These are phyloP conservation scores for Rhodotorula sphaerocarpa DNA, from an alignment of 768 basidiomycete species.

Conservation along the genomic window DNA sequence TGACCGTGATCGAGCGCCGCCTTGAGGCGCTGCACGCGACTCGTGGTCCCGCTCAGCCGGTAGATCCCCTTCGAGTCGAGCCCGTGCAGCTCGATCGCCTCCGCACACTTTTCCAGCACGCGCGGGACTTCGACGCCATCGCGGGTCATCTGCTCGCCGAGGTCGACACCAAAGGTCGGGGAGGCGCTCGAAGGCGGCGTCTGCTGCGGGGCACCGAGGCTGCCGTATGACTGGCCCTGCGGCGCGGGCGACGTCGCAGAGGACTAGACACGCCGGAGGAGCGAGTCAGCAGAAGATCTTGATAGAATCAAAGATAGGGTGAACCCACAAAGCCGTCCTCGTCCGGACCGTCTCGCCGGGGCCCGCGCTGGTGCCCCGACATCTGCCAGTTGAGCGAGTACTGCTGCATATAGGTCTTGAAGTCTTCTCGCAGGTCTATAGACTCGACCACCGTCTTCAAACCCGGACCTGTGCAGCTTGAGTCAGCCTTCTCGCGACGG, in stretches of 20 bases:
- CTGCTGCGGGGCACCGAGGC: no score
- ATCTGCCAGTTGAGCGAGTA: conserved; percentile 78
- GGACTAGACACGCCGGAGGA: conserved; percentile 17
- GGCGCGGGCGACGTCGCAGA: conserved; percentile 11
- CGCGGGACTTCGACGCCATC: conserved; percentile 82
- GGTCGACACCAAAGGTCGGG: conserved; percentile 86
- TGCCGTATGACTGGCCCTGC: no score
- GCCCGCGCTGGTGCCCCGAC: conserved; percentile 51
- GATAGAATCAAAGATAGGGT: conserved; percentile 41
- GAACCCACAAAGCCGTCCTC: conserved; percentile 82
- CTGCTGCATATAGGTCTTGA: conserved; percentile 95
- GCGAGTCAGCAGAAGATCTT: conserved; percentile 20
- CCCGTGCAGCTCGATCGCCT: conserved; percentile 85
- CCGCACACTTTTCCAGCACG: conserved; percentile 78
- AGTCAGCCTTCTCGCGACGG: not conserved
- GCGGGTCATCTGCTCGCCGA: conserved; percentile 85
- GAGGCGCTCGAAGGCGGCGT: conserved; percentile 6
- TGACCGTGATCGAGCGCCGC: conserved; percentile 75
- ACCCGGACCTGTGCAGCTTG: conserved; percentile 51
- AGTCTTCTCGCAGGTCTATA: conserved; percentile 90
- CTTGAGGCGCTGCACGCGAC: conserved; percentile 73
- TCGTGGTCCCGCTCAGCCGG: conserved; percentile 81
- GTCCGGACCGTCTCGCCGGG: conserved; percentile 73
- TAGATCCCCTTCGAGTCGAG: conserved; percentile 80
- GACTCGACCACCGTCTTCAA: conserved; percentile 78